Conservation (phyloP, 495 filamentous ascomycete species). For the Bryoglossum gracile region DNA sequence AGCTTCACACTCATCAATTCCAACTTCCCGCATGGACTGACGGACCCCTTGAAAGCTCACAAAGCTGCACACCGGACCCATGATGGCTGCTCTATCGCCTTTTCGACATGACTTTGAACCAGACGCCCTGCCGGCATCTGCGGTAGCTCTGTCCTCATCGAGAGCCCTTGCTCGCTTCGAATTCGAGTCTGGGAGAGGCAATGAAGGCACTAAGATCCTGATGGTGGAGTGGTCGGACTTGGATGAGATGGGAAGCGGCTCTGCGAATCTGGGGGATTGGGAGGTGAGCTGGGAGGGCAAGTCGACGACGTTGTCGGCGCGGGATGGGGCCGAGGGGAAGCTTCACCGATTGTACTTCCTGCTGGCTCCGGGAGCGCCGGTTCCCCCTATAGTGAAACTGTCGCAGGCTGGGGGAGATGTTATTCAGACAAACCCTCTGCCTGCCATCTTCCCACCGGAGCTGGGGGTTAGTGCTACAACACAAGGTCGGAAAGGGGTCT, state of each 20-base stretch:
- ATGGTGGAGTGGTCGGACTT: conserved; percentile 79
- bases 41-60: conserved; percentile 9
- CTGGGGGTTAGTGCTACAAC: conserved; percentile 56
- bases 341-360: conserved; percentile 68
- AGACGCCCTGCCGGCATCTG: conserved; percentile 8
- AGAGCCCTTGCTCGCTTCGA: conserved; percentile 72
- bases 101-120: conserved; percentile 20
- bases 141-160: conserved; percentile 30
- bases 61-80: conserved; percentile 10
- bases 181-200: conserved; percentile 67
- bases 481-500: conserved; percentile 66
- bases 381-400: conserved; percentile 64
- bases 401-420: conserved; percentile 31
- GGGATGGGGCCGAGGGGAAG: conserved; percentile 46
- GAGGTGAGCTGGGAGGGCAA: conserved; percentile 73
- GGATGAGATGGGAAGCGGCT: conserved; percentile 29
- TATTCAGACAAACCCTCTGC: conserved; percentile 61
- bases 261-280: conserved; percentile 43
- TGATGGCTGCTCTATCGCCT: conserved; percentile 23
- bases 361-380: conserved; percentile 54
- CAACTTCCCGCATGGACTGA: conserved; percentile 21
- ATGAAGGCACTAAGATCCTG: conserved; percentile 76
- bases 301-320: conserved; percentile 53
- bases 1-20: conserved; percentile 8
- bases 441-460: conserved; percentile 71